These are phyloP conservation scores for Mycena alexandri DNA, from an alignment of 768 basidiomycete genomes.

Conservation along the genomic window DNA sequence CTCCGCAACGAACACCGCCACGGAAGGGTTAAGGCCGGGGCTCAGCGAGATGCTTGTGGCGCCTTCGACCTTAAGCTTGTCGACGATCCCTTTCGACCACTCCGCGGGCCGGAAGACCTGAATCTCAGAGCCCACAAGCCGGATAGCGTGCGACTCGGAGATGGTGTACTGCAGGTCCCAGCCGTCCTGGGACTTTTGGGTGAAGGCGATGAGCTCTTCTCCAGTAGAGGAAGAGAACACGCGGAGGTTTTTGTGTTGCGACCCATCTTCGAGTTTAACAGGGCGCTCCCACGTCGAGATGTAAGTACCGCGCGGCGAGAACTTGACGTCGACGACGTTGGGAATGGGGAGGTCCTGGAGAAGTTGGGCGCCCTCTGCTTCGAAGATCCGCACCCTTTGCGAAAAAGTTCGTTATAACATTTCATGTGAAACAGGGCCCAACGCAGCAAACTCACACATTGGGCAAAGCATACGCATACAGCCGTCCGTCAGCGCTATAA, in stretches of 20 bases:
- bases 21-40: slow-evolving; percentile 85
- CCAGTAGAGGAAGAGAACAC: slow-evolving; percentile 90
- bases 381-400: slow-evolving; percentile 78
- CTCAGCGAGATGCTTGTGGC: slow-evolving; percentile 83
- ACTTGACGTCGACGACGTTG: slow-evolving; percentile 86
- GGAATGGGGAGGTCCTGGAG: slow-evolving; percentile 81
- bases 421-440: slow-evolving; percentile 29
- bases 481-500: slow-evolving; percentile 89
- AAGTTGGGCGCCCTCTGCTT: slow-evolving; percentile 79
- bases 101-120: slow-evolving; percentile 87
- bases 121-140: slow-evolving; percentile 84
- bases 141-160: slow-evolving; percentile 87
- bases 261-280: slow-evolving; percentile 89
- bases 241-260: slow-evolving; percentile 94
- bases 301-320: slow-evolving; percentile 95
- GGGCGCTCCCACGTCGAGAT: slow-evolving; percentile 97
- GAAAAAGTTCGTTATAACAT: slow-evolving; percentile 23
- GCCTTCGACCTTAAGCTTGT: slow-evolving; percentile 87
- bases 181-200: slow-evolving; percentile 90
- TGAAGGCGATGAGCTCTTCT: slow-evolving; percentile 87
- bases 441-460: slow-evolving; percentile 64
- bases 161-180: slow-evolving; percentile 95
- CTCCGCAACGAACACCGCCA: slow-evolving; percentile 95
- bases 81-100: slow-evolving; percentile 83
- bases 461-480: slow-evolving; percentile 88